These are phyloP conservation scores for Globisporangium heterothallicum DNA, from an alignment of 352 stramenopile genomes.

Conservation along the genomic window DNA sequence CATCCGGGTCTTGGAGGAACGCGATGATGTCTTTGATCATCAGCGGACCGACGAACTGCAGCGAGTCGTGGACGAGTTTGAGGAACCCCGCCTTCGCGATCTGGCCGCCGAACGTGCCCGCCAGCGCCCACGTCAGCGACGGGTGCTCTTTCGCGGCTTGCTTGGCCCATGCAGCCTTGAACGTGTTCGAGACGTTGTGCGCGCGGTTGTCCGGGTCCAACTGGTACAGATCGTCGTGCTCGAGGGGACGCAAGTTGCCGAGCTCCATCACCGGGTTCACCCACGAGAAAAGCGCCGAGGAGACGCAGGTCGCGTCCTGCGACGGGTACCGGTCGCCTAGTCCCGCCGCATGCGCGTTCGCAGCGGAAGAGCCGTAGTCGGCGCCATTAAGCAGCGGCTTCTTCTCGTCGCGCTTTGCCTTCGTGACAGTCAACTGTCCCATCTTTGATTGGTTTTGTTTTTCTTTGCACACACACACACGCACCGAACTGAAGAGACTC, in stretches of 20 bases:
- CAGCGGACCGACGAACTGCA: conserved; percentile 80
- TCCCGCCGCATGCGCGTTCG: conserved; percentile 11
- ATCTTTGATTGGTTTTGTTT: not conserved
- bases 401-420: conserved; percentile 16
- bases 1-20: conserved; percentile 61
- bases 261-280: conserved; percentile 84
- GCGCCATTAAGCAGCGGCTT: conserved; percentile 25
- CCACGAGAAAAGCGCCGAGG: conserved; percentile 83
- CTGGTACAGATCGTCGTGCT: conserved; percentile 82
- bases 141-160: conserved; percentile 29
- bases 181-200: conserved; percentile 31
- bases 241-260: conserved; percentile 69
- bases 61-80: conserved; percentile 77
- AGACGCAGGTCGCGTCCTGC: conserved; percentile 44
- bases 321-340: conserved; percentile 62
- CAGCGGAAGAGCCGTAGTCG: conserved; percentile 1
- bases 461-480: too few species aligned
- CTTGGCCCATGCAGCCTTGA: conserved; percentile 37
- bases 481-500: too few species aligned
- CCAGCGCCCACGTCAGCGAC: conserved; percentile 49
- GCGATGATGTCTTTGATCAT: conserved; percentile 85
- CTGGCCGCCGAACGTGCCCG: conserved; percentile 47
- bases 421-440: conserved; percentile 6
- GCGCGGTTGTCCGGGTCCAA: conserved; percentile 73
- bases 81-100: conserved; percentile 52